These are phyloP conservation scores for Styphnolobium japonicum DNA, from an alignment of 306 rosid genomes.

Conservation along the genomic window DNA sequence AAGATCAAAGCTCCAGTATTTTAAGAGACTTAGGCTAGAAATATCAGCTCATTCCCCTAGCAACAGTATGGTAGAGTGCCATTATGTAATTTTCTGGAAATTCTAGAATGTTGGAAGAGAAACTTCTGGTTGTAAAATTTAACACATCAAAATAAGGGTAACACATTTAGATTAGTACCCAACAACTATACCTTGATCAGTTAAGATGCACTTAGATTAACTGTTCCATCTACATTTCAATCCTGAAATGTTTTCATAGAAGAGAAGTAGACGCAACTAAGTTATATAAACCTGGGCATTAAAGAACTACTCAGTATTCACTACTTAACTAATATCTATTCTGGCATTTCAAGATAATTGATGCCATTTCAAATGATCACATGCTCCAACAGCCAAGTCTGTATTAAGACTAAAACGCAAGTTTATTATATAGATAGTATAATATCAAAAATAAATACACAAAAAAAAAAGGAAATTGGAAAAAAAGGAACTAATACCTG, in stretches of 20 bases:
- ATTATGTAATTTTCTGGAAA: not conserved
- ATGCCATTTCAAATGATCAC: not conserved
- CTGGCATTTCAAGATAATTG: slow-evolving; percentile 10
- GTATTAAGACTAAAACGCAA: not conserved
- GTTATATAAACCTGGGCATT: not conserved
- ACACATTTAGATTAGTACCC: not conserved
- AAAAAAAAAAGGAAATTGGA: not conserved
- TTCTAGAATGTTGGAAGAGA: slow-evolving; percentile 3
- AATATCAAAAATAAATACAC: not conserved
- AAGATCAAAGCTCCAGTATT: slow-evolving; percentile 4
- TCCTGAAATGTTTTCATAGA: slow-evolving; percentile 5
- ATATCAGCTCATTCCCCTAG: slow-evolving; percentile 6
- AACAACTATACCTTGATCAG: not conserved
- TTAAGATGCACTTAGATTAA: not conserved
- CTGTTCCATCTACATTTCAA: not conserved
- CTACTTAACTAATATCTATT: not conserved
- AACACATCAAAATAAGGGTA: slow-evolving; percentile 3
- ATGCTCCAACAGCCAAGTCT: slow-evolving; percentile 1
- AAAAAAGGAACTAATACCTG: slow-evolving; percentile 41
- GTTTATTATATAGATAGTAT: not conserved
- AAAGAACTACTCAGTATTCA: not conserved
- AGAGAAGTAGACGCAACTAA: not conserved
- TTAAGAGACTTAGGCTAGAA: not conserved
- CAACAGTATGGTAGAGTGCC: not conserved
- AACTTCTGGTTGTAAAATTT: not conserved